phyloP scores from a whole-genome alignment of 495 filamentous ascomycete genomes.

The Barbatosphaeria neglecta region DNA sequence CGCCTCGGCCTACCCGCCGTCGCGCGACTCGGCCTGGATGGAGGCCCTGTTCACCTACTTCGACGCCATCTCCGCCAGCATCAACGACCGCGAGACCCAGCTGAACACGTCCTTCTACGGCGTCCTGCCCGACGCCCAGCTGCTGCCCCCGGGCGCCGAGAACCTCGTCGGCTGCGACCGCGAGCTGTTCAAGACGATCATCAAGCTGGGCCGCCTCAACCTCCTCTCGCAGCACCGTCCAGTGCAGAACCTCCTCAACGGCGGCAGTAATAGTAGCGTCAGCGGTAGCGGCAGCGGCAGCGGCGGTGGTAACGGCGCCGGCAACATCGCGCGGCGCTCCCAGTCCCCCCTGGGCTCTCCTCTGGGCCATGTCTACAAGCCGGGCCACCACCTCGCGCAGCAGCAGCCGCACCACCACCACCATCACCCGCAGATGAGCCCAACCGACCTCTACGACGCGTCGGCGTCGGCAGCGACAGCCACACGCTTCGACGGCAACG shows the following conservation, averaged over 20 bases:
- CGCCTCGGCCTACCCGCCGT: slow-evolving; percentile 51
- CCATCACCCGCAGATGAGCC: too few species aligned
- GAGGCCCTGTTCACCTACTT: slow-evolving; percentile 95
- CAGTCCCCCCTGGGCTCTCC: slow-evolving; percentile 28
- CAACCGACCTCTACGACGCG: too few species aligned
- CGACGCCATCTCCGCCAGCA: slow-evolving; percentile 84
- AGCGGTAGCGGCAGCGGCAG: too few species aligned
- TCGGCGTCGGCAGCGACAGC: slow-evolving; percentile 11
- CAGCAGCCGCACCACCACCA: too few species aligned
- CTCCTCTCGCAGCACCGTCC: slow-evolving; percentile 70
- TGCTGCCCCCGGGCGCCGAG: slow-evolving; percentile 46
- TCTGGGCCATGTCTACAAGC: slow-evolving; percentile 38
- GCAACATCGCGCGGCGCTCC: slow-evolving; percentile 13
- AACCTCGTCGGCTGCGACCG: slow-evolving; percentile 83
- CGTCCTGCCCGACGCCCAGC: slow-evolving; percentile 57
- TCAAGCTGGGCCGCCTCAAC: slow-evolving; percentile 73
- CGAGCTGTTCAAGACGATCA: slow-evolving; percentile 64
- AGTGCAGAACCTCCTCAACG: slow-evolving; percentile 27
- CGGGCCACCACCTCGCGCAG: slow-evolving; percentile 26
- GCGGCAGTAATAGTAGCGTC: too few species aligned
- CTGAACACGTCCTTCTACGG: slow-evolving; percentile 54
- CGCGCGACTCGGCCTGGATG: slow-evolving; percentile 68
- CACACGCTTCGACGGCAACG: slow-evolving; percentile 50
- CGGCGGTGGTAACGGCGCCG: slow-evolving; percentile 15
- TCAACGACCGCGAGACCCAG: slow-evolving; percentile 88